Evolutionary conservation across 2,329 filamentous ascomycete genomes (phyloP).

Genomic region (Sclerotinia sclerotiorum): DNA sequence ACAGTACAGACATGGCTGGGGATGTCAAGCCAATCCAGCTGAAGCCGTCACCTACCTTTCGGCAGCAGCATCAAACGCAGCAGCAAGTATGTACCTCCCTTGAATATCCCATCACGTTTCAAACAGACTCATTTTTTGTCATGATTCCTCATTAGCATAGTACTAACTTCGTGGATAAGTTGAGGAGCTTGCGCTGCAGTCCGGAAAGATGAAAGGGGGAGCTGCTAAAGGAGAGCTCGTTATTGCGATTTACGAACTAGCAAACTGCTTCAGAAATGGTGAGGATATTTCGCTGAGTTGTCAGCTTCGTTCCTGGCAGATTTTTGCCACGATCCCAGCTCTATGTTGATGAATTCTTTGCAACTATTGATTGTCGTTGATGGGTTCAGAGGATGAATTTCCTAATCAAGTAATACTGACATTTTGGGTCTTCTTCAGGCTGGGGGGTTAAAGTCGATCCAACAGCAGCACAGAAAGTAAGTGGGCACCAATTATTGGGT

Average conservation of each 20-base stretch:
- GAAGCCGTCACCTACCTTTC: conserved; percentile 82
- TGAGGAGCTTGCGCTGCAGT: conserved; percentile 79
- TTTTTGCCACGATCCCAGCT: conserved; percentile 17
- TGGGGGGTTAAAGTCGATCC: conserved; percentile 90
- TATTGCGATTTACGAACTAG: conserved; percentile 92
- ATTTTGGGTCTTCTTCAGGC: conserved; percentile 15
- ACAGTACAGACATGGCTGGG: conserved; percentile 80
- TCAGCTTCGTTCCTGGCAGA: conserved; percentile 15
- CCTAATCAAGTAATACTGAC: conserved; percentile 22
- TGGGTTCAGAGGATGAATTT: conserved; percentile 2
- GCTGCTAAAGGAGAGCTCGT: conserved; percentile 95
- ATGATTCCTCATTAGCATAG: conserved; percentile 14
- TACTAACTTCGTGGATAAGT: conserved; percentile 43
- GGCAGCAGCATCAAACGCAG: conserved; percentile 85
- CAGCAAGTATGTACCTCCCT: conserved; percentile 49
- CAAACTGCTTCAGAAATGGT: conserved; percentile 88
- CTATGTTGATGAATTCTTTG: background rate
- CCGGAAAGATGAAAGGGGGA: conserved; percentile 89
- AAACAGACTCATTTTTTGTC: background rate
- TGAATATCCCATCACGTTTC: conserved; percentile 7
- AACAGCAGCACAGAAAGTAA: conserved; percentile 73
- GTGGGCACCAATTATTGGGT: conserved; percentile 38
- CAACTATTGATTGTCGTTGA: background rate
- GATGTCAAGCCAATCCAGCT: conserved; percentile 69
- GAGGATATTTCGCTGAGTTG: conserved; percentile 21